A percentile compares a stretch with the other conserved stretches of the same genome.
phyloP scores from a whole-genome alignment of 345 rosid species.

The Syzygium oleosum region DNA sequence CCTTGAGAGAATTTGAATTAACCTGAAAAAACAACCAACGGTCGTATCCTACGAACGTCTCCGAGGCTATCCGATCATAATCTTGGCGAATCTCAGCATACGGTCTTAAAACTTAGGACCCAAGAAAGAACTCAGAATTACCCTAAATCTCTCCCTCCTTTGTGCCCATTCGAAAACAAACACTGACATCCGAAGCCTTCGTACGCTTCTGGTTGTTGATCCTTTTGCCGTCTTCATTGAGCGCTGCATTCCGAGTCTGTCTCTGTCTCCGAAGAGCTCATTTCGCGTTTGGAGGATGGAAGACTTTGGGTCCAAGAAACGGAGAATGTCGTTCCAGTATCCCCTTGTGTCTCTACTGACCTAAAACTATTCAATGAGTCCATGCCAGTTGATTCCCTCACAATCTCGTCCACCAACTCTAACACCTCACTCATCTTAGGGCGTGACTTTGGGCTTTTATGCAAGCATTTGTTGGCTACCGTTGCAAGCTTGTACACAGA shows the following conservation, averaged over 20 bases:
- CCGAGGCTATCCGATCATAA: too few relatives aligned
- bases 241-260: not conserved
- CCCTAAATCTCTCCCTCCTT: too few relatives aligned
- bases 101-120: too few relatives aligned
- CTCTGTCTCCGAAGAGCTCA: not conserved
- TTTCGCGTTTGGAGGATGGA: not conserved
- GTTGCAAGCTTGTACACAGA: constrained; percentile 54
- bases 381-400: constrained; percentile 27
- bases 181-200: too few relatives aligned
- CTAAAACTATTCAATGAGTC: constrained; percentile 20
- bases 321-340: not conserved
- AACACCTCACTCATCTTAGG: constrained; percentile 94
- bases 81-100: too few relatives aligned
- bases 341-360: not conserved
- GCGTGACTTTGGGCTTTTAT: constrained; percentile 59
- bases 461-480: constrained; percentile 70
- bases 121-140: too few relatives aligned
- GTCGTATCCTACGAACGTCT: too few relatives aligned
- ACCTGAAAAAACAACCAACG: too few relatives aligned
- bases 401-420: constrained; percentile 49
- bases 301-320: not conserved
- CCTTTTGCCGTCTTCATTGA: not conserved
- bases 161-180: too few relatives aligned
- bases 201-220: not conserved
- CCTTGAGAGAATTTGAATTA: too few relatives aligned